Base-by-base conservation (phyloP, 306 rosid genomes). In the Fragaria nilgerrensis region DNA sequence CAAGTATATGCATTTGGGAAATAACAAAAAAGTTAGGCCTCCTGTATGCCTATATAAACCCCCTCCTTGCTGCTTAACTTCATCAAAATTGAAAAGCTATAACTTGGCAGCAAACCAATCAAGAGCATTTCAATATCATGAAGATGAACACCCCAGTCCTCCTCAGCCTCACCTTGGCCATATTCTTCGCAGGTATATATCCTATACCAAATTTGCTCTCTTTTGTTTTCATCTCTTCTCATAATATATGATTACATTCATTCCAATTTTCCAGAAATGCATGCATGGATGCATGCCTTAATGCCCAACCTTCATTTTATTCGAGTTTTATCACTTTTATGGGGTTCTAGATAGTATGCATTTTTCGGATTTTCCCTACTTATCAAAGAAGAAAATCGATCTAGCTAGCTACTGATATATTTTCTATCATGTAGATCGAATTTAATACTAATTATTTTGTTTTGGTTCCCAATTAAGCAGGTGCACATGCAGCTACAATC, bases 141-240 rank as follows among this genome's bases (percentile, higher is more conserved):
- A 73, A 32, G 76, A 63, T 80, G 90, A 70, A 76, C 63, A 16
- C 80, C 49, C 83, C 17, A 69, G 29, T 74, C n/a, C 44, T 78
- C 65, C 63, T 84, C 71, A 14, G 70, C 70, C 68, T 86, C 74
- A 76, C 78, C 66, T 59, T 77, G 19, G 72, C 78, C 82, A 49
- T 84, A 45, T 59, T 70, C 82, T 82, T 87, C 50, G 78, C 73
- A 23, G 89, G 93, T 88, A 84, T 5, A n/a, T 39, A 39, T 39
- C 12, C 9, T 22, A 12, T 2, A 9, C 49, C 9, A 1, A 32
- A 14, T 29, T 20, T 53, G 23, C 29, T 22, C n/a, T 29, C 27
- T 65, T 39, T 55, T 44, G 45, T 19, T 19, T 44, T 27, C 19
- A 9, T 55, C 10, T 2, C 41, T 36, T 56, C 63, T 56, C 67